Base-by-base conservation (phyloP, 371 early-diverging fungal genomes). In the Quaeritorhiza haematococci region DNA sequence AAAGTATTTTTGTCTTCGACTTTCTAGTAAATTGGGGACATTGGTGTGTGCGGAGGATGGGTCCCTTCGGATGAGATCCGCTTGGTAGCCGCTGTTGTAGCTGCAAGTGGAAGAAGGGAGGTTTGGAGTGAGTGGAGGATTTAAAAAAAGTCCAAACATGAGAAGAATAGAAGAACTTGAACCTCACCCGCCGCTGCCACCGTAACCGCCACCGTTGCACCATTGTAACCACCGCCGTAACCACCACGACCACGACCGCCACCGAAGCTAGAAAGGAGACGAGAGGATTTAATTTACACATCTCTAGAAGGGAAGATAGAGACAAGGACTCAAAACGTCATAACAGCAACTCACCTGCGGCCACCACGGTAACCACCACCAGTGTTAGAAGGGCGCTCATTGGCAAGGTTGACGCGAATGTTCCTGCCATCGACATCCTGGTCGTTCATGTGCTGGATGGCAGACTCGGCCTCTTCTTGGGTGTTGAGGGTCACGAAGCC, bases 401-500 rank as follows among this genome's bases (percentile, higher is more conserved):
- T 59, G 55, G 78, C 78, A 42, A 70, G 53, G 68, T 79, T 68
- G 60, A 85, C 85, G 61, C 83, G 80, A 72, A 87, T 74, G 45
- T 53, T 61, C 33, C 88, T 82, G 43, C 86, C 86, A 55, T 87
- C 84, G 51, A 88, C 67, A 29, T 81, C 77, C 54, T 62, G 63
- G 43, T 78, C 80, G 75, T 84, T 75, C 71, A 83, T 59, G 45
- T 35, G 69, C 27, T 72, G 42, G 55, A 86, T 75, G 55, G 90
- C 89, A 17, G 49, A 48, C 47, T 79, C 65, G 62, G 89, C 88
- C 26, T 72, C 76, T 21, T 64, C 69, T 26, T 67, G 56, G 50
- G 49, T 68, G 43, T 55, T 62, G 50, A 75, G 87, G 57, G 80
- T 83, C 47, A 90, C 86, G 61, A 91, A 91, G 4, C 90, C 91